phyloP scores from a whole-genome alignment of 441 rosid genomes.

The Hypseocharis bilobata region DNA sequence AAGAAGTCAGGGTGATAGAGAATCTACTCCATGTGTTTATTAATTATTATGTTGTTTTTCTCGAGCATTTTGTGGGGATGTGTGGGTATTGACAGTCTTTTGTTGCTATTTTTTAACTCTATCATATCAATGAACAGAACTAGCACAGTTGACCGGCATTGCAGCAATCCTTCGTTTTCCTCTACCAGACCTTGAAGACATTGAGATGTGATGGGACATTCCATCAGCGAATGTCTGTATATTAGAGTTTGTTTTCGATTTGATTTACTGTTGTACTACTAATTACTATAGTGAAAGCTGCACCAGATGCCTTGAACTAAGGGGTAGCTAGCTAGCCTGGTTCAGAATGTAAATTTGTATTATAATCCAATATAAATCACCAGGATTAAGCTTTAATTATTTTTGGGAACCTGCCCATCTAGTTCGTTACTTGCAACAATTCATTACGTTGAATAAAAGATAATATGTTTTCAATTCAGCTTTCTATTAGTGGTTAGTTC shows the following conservation, averaged over 20 bases:
- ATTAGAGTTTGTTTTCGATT: neutral
- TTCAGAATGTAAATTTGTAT: too few species aligned
- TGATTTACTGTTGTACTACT: neutral
- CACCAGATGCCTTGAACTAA: too few species aligned
- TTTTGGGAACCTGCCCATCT: too few species aligned
- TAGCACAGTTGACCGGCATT: constrained; percentile 70
- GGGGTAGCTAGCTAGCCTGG: too few species aligned
- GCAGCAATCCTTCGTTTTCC: constrained; percentile 93
- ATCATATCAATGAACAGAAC: constrained; percentile 37
- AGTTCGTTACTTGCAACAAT: too few species aligned
- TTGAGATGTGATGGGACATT: constrained; percentile 56
- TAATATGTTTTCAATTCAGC: too few species aligned
- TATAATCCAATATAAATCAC: too few species aligned
- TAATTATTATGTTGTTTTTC: neutral
- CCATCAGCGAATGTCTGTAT: neutral
- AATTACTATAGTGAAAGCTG: neutral
- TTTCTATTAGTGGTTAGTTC: too few species aligned
- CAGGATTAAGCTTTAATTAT: too few species aligned
- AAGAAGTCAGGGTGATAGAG: neutral
- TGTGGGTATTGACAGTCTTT: too few species aligned
- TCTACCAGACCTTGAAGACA: constrained; percentile 83
- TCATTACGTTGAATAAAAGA: too few species aligned
- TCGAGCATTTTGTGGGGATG: neutral
- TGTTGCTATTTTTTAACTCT: neutral
- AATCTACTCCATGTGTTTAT: neutral